Base-by-base conservation (phyloP, 176 grass and related monocot species). In the Stipa capillata region DNA sequence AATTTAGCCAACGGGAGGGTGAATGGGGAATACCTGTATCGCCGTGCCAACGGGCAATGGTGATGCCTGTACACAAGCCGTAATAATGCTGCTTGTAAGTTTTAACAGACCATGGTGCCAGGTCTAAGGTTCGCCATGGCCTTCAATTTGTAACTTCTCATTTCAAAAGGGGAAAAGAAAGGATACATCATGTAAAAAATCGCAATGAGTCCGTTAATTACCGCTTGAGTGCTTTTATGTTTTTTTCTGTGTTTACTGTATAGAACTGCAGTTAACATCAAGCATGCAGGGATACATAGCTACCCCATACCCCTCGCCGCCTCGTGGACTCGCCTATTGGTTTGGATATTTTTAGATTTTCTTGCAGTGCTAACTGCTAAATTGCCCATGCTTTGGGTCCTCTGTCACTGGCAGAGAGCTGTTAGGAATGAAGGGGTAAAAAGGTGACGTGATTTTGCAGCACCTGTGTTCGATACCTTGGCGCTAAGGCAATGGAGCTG, bases 1-100 rank as follows among this genome's bases (percentile, higher is more conserved):
- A 86, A 86, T 91, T 82, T 86, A 72, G 62, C 67, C 9, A 81
- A 51, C 42, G 87, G 81, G 62, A 74, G 81, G 27, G 51, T 82
- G 69, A 85, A 82, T 83, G 85, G 63, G 36, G 87, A 85, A 67
- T 83, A 87, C 79, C 72, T 87, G 74, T 94, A 94, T 86, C 85
- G 53, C 57, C 54, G 32, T 73, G 82, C 71, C 33, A 90, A 87
- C n/a, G 69, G 88, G 24, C 85, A 87, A 70, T 86, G 77, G 82
- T 89, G 72, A 89, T 85, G 54, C 63, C 47, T 89, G 77, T 72
- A 65, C 68, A 64, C 71, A 31, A 39, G 21, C 54, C 36, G 55
- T 20, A 81, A 89, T 81, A 80, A 55, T 71, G 18, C 65, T 63
- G 70, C 36, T 61, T 81, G 76, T 85, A 71, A 76, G 55, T 76